Evolutionary conservation across 768 basidiomycete genomes (phyloP), one percentile per base, ranked within the genome.

Genomic region (Tephrocybe sp.): DNA sequence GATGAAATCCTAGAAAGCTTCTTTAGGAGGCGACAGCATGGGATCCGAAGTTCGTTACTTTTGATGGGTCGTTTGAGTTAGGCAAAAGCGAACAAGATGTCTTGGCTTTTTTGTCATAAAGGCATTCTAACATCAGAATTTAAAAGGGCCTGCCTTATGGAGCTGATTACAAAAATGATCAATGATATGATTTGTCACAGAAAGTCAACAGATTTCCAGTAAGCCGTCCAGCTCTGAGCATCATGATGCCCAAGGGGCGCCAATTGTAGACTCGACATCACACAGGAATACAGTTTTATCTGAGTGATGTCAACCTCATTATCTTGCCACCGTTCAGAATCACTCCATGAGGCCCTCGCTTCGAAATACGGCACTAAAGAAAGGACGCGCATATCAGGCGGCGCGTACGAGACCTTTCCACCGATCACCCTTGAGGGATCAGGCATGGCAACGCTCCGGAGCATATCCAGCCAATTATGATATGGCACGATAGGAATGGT

Each of bases 181-280:
- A 16, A 6, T 7, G 13, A 40, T 26, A 18, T 1, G 16, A 11
- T 45, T 19, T 19, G 18, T 27, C 38, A 47, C 30, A 50, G 27
- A 13, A 44, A 43, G 1, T 32, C 31, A 12, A 36, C 24, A 28
- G 49, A 50, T 11, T 5, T 26, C 55, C 55, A 56, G 26, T 53
- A 56, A 6, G 46, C 39, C 3, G 37, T 5, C 55, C 55, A 56
- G 9, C 30, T 37, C 15, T 21, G 27, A 21, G 35, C 52, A 27
- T 56, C 47, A 3, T 24, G 16, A 19, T 24, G 30, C 15, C 47
- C 47, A 5, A 56, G 34, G 1, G 49, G 31, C n/a, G 16, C 24
- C 5, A 50, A 28, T n/a, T 44, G 38, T 28, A 16, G 22, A 2
- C n/a, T 34, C 16, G 48, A 41, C 32, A 47, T 37, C 24, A 18